Evolutionary conservation across 345 rosid species (phyloP).

Genomic region (Pistacia integerrima): DNA sequence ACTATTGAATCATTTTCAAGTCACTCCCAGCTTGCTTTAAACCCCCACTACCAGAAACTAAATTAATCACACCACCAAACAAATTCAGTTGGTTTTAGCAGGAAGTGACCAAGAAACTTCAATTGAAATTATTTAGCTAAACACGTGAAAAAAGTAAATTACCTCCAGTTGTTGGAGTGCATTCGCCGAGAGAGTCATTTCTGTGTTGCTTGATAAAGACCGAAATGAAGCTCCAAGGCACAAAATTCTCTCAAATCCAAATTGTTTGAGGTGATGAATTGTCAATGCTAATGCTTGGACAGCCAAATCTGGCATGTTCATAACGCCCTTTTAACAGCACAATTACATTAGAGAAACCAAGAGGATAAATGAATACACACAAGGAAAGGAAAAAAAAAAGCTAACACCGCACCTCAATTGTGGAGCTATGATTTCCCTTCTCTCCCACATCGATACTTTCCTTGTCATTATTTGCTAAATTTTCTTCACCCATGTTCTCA

Average conservation of each 20-base stretch:
- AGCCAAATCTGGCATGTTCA: conserved; percentile 84
- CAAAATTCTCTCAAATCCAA: conserved; percentile 86
- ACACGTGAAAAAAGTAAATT: neutral
- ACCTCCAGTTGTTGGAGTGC: conserved; percentile 95
- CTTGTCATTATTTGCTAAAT: conserved; percentile 31
- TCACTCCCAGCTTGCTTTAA: too few relatives aligned
- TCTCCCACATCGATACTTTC: conserved; percentile 26
- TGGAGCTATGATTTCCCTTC: conserved; percentile 24
- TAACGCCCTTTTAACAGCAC: conserved; percentile 53
- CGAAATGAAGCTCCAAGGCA: conserved; percentile 73
- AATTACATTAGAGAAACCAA: conserved; percentile 5
- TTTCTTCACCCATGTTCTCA: conserved; percentile 46
- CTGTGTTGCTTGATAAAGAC: conserved; percentile 65
- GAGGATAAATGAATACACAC: conserved; percentile 6
- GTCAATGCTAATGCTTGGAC: conserved; percentile 82
- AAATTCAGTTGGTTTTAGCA: neutral
- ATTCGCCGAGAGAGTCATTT: conserved; percentile 87
- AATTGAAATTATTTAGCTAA: neutral
- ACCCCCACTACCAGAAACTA: neutral
- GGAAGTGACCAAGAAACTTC: neutral
- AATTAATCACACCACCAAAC: neutral
- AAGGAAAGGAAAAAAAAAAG: neutral
- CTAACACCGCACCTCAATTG: conserved; percentile 49
- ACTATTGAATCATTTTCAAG: neutral
- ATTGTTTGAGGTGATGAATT: conserved; percentile 72